Conservation (phyloP, 331 rosid species). For the Quercus tomentella region DNA sequence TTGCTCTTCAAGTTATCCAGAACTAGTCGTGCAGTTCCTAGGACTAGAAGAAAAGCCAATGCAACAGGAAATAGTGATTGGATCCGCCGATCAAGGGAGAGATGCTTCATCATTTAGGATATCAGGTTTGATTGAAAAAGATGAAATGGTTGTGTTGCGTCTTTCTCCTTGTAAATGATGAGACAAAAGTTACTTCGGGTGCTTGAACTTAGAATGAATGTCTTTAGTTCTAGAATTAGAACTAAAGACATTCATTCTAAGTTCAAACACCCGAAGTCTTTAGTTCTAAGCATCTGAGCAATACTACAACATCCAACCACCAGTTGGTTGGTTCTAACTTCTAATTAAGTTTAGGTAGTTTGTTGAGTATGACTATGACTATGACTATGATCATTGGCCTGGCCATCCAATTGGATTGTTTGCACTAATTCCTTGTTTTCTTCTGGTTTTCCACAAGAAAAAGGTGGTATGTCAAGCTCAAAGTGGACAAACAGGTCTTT, state of each 20-base stretch:
- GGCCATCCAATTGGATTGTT: not conserved
- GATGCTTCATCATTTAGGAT: slow-evolving; percentile 37
- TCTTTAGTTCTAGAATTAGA: no score
- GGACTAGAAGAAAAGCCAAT: slow-evolving; percentile 52
- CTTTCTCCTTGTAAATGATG: slow-evolving; percentile 1
- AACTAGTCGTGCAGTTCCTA: slow-evolving; percentile 53
- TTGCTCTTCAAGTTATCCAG: slow-evolving; percentile 56
- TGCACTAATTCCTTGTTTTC: not conserved
- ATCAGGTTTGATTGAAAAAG: not conserved
- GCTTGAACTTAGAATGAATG: slow-evolving; percentile 6
- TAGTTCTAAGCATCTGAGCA: slow-evolving; percentile 37
- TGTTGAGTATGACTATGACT: not conserved
- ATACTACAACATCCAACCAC: slow-evolving; percentile 50
- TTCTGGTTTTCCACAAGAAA: not conserved
- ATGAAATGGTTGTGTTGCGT: not conserved
- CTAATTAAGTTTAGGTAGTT: slow-evolving; percentile 34
- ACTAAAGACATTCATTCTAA: no score
- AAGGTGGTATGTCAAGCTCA: not conserved
- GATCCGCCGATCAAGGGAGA: slow-evolving; percentile 44
- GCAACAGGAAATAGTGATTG: slow-evolving; percentile 52
- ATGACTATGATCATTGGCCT: not conserved
- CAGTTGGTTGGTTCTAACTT: slow-evolving; percentile 66
- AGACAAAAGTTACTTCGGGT: not conserved
- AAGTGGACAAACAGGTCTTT: not conserved
- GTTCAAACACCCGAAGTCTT: no score